Evolutionary conservation across 2,329 filamentous ascomycete genomes (phyloP).

Genomic region (Fusarium globosum): DNA sequence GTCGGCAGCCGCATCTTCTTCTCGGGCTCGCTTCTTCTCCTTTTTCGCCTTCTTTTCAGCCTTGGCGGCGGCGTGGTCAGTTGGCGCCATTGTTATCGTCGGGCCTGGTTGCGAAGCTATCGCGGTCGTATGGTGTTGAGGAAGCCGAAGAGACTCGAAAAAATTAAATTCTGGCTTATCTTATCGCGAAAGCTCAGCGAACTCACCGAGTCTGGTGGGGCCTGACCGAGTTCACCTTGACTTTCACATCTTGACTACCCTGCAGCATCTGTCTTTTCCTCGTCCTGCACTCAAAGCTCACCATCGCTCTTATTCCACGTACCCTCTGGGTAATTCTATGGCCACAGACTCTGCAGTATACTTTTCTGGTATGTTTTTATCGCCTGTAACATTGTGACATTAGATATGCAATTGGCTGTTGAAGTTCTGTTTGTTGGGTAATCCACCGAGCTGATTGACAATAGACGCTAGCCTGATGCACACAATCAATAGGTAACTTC

Average conservation of each 20-base stretch:
- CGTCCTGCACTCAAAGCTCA: too few species aligned
- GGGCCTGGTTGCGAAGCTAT: slow-evolving; percentile 27
- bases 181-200: slow-evolving; percentile 30
- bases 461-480: background rate
- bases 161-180: slow-evolving; percentile 38
- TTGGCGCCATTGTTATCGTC: slow-evolving; percentile 49
- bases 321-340: background rate
- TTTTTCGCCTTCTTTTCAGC: slow-evolving; percentile 56
- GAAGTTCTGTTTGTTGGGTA: background rate
- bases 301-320: background rate
- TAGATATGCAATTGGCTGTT: background rate
- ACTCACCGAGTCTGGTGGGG: slow-evolving; percentile 34
- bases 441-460: background rate
- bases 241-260: slow-evolving; percentile 1
- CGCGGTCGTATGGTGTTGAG: slow-evolving; percentile 17
- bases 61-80: slow-evolving; percentile 47
- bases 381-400: accelerated
- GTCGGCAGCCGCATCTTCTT: slow-evolving; percentile 54
- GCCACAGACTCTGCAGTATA: background rate
- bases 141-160: slow-evolving; percentile 31
- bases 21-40: slow-evolving; percentile 59
- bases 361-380: accelerated
- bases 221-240: background rate
- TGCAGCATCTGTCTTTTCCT: background rate
- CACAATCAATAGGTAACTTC: background rate